These are phyloP conservation scores for Macrolepiota fuliginosa DNA, from an alignment of 768 basidiomycete species.

Conservation along the genomic window DNA sequence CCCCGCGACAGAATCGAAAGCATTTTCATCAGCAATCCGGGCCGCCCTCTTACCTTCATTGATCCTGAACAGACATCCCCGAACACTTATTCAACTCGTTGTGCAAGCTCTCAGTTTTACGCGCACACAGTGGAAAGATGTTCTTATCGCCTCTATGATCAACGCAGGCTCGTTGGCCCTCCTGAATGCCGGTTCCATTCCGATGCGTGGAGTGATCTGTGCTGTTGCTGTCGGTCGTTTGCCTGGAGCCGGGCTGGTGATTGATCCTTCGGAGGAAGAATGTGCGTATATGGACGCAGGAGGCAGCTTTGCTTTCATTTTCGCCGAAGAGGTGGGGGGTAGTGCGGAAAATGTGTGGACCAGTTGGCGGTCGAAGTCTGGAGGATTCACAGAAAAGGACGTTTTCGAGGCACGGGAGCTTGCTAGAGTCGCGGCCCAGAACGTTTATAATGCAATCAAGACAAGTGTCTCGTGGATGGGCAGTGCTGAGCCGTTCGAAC, in stretches of 20 bases:
- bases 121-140: constrained; percentile 28
- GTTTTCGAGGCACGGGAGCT: constrained; percentile 44
- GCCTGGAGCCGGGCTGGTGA: constrained; percentile 32
- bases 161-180: constrained; percentile 72
- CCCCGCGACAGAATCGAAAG: constrained; percentile 68
- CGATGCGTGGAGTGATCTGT: constrained; percentile 73
- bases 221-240: constrained; percentile 57
- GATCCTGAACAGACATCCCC: constrained; percentile 65
- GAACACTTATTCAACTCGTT: constrained; percentile 77
- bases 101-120: constrained; percentile 53
- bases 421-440: constrained; percentile 42
- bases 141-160: constrained; percentile 60
- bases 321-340: constrained; percentile 26
- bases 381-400: constrained; percentile 37
- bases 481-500: constrained; percentile 4
- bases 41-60: constrained; percentile 58
- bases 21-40: constrained; percentile 51
- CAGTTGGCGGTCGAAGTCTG: constrained; percentile 42
- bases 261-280: constrained; percentile 53
- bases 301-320: constrained; percentile 74
- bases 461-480: constrained; percentile 29
- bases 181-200: constrained; percentile 65
- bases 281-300: constrained; percentile 31
- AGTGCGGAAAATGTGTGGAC: constrained; percentile 46
- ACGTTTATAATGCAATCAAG: constrained; percentile 50